Evolutionary conservation across 176 grass and related monocot species (phyloP).

Genomic region (Carex parvula): DNA sequence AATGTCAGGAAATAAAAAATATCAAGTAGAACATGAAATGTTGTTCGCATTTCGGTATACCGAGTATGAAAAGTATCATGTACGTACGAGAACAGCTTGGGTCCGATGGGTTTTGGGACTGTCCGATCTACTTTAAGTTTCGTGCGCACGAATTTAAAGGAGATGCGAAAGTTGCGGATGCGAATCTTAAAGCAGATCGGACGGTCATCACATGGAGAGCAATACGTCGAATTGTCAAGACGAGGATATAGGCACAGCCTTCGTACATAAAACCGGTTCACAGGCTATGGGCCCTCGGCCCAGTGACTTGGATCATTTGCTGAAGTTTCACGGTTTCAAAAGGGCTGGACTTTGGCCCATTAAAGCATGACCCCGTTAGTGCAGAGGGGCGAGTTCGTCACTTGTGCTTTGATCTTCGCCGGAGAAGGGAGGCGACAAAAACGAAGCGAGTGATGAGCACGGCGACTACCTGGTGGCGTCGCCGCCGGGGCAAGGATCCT

Average conservation of each 20-base stretch:
- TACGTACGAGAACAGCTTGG: too few species aligned
- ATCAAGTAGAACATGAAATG: neutral
- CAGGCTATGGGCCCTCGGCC: neutral
- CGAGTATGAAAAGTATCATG: too few species aligned
- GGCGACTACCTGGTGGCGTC: slow-evolving; percentile 59
- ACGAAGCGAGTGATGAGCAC: slow-evolving; percentile 15
- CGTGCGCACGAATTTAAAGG: too few species aligned
- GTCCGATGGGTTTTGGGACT: too few species aligned
- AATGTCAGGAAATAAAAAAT: neutral
- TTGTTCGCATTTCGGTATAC: too few species aligned
- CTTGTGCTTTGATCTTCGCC: neutral
- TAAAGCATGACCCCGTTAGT: neutral
- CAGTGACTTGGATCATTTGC: neutral
- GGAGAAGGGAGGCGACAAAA: neutral
- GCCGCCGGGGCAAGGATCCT: slow-evolving; percentile 26
- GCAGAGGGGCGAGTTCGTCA: neutral
- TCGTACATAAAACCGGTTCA: neutral
- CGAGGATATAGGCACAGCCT: neutral
- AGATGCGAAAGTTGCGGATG: too few species aligned
- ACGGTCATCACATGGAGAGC: too few species aligned
- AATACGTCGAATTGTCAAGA: neutral
- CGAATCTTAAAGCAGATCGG: too few species aligned
- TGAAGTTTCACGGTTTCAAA: neutral
- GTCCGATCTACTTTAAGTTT: too few species aligned
- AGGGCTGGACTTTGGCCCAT: neutral